These are phyloP conservation scores for Blastobotrys raffinosifermentans DNA, from an alignment of 1,139 yeast genomes.

Conservation along the genomic window DNA sequence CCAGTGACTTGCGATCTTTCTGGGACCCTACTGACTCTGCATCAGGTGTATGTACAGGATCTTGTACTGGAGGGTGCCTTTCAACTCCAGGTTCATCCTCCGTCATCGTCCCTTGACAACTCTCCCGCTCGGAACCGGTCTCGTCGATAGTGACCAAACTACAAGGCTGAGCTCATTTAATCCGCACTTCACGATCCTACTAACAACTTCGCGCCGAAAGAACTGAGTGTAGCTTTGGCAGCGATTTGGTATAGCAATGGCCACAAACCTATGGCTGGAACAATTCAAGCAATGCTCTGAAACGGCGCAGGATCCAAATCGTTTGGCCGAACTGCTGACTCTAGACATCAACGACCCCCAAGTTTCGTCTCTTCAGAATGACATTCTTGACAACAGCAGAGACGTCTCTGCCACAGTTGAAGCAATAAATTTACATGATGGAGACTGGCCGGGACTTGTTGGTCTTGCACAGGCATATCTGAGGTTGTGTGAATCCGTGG, in stretches of 20 bases:
- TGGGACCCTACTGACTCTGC: too few species aligned
- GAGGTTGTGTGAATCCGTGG: constrained; percentile 46
- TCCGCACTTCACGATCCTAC: too few species aligned
- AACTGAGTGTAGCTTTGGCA: constrained; percentile 1
- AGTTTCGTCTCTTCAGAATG: constrained; percentile 31
- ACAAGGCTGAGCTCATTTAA: too few species aligned
- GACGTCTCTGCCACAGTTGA: constrained; percentile 33
- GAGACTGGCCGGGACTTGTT: constrained; percentile 51
- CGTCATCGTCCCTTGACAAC: too few species aligned
- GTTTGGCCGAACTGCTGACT: constrained; percentile 23
- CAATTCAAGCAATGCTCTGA: constrained; percentile 15
- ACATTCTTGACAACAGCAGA: constrained; percentile 23
- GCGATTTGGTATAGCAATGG: constrained; percentile 17
- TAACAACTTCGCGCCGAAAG: background rate
- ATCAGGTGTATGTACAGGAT: too few species aligned
- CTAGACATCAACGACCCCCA: constrained; percentile 26
- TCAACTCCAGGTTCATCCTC: too few species aligned
- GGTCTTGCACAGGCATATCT: constrained; percentile 48
- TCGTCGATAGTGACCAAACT: too few species aligned
- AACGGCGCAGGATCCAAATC: constrained; percentile 8
- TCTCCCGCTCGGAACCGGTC: too few species aligned
- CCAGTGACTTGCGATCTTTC: too few species aligned
- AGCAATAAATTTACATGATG: constrained; percentile 34
- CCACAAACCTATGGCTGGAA: constrained; percentile 22
- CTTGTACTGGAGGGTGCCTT: too few species aligned